A percentile compares a stretch with the other conserved stretches of the same genome.
Conservation (phyloP, 2,329 filamentous ascomycete genomes). For the Alternaria incomplexa region DNA sequence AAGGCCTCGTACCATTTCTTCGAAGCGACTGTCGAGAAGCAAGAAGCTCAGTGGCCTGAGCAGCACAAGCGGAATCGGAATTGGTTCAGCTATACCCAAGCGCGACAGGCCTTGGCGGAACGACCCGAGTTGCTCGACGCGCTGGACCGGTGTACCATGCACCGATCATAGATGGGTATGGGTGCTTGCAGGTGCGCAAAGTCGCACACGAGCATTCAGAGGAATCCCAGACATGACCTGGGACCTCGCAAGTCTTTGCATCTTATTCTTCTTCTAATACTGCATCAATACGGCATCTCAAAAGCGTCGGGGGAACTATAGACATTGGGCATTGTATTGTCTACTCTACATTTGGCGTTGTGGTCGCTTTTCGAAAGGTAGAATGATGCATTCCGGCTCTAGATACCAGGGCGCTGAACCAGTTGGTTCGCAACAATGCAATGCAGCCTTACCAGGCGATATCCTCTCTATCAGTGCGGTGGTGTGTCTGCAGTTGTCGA, state of each 20-base stretch:
- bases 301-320: slow-evolving; percentile 36
- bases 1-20: slow-evolving; percentile 82
- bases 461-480: slow-evolving; percentile 8
- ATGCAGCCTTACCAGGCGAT: slow-evolving; percentile 26
- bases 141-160: slow-evolving; percentile 74
- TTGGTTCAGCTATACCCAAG: slow-evolving; percentile 88
- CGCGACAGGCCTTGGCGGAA: slow-evolving; percentile 75
- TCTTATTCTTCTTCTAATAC: slow-evolving; percentile 26
- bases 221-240: not conserved
- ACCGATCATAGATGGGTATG: slow-evolving; percentile 36
- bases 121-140: slow-evolving; percentile 90
- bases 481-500: not conserved
- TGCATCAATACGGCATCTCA: slow-evolving; percentile 36
- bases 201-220: slow-evolving; percentile 15
- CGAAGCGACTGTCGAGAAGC: slow-evolving; percentile 84
- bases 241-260: not conserved
- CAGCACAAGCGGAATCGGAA: slow-evolving; percentile 86
- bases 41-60: slow-evolving; percentile 91
- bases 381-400: slow-evolving; percentile 40
- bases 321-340: slow-evolving; percentile 26
- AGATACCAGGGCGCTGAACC: slow-evolving; percentile 25
- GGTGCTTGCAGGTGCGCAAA: slow-evolving; percentile 15
- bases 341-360: slow-evolving; percentile 34
- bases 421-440: slow-evolving; percentile 34
- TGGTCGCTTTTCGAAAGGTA: slow-evolving; percentile 41